These are phyloP conservation scores for Lachancea sp. DNA, from an alignment of 805 yeast genomes.

Conservation along the genomic window DNA sequence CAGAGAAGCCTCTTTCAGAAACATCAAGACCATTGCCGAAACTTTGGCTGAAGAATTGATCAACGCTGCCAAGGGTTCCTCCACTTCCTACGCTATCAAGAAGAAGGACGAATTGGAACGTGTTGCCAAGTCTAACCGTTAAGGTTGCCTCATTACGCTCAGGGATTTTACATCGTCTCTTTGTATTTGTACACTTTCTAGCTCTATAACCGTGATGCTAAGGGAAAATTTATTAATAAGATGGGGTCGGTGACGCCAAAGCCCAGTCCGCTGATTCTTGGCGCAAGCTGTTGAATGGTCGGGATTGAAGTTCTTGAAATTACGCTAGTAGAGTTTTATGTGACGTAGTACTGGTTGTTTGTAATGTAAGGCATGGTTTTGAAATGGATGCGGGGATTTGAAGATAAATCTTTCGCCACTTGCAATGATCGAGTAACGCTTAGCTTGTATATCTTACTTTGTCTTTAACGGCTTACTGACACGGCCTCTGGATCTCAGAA, in stretches of 20 bases:
- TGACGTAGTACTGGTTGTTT: no score
- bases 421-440: no score
- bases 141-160: conserved; percentile 34
- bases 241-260: background rate
- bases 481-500: no score
- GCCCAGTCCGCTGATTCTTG: background rate
- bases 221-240: conserved; percentile 7
- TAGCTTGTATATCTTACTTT: no score
- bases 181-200: conserved; percentile 19
- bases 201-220: conserved; percentile 11
- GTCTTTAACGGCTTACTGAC: no score
- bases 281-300: no score
- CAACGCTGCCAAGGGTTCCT: conserved; percentile 99
- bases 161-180: conserved; percentile 11
- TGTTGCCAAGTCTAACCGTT: conserved; percentile 99
- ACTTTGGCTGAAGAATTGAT: conserved; percentile 99
- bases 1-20: conserved; percentile 99
- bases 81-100: conserved; percentile 99
- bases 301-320: background rate
- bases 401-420: no score
- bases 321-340: no score
- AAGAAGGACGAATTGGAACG: conserved; percentile 99
- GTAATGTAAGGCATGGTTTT: no score
- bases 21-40: conserved; percentile 99
- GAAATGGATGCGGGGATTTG: no score